These are phyloP conservation scores for Pleurotus citrinopileatus DNA, from an alignment of 768 basidiomycete genomes.

Conservation along the genomic window DNA sequence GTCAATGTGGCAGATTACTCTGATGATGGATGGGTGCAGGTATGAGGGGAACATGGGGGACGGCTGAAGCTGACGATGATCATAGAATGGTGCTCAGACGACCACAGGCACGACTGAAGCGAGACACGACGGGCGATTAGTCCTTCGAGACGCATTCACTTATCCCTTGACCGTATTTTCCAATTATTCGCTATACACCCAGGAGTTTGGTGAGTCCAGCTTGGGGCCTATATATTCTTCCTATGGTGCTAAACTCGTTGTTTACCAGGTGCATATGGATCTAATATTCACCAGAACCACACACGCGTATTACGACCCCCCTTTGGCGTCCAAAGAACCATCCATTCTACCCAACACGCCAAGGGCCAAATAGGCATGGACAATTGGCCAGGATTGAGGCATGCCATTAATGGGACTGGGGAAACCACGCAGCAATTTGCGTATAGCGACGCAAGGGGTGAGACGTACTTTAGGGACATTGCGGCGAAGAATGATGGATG, in stretches of 20 bases:
- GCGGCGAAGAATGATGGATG: slow-evolving; percentile 31
- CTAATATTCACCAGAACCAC: slow-evolving; percentile 27
- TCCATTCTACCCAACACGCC: slow-evolving; percentile 28
- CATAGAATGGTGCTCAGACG: slow-evolving; percentile 47
- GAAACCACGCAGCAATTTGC: slow-evolving; percentile 28
- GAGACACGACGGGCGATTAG: slow-evolving; percentile 42
- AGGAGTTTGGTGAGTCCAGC: slow-evolving; percentile 21
- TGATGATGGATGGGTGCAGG: slow-evolving; percentile 35
- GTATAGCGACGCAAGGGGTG: slow-evolving; percentile 25
- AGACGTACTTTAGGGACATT: slow-evolving; percentile 29
- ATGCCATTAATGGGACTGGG: slow-evolving; percentile 30
- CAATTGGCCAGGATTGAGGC: slow-evolving; percentile 29
- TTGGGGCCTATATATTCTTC: not conserved
- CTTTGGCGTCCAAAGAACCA: slow-evolving; percentile 19
- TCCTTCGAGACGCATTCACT: slow-evolving; percentile 47
- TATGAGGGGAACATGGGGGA: slow-evolving; percentile 12
- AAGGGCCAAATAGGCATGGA: slow-evolving; percentile 29
- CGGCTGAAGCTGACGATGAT: not conserved
- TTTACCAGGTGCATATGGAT: slow-evolving; percentile 24
- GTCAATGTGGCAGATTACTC: slow-evolving; percentile 50
- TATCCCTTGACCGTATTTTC: slow-evolving; percentile 43
- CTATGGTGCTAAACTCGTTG: not conserved
- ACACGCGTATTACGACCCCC: slow-evolving; percentile 25
- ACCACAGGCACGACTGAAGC: slow-evolving; percentile 45
- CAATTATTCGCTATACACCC: slow-evolving; percentile 26